Percentiles rank a stretch among this genome's conserved stretches.
Conservation (phyloP, 352 stramenopile species). For the Phytophthora nicotianae region DNA sequence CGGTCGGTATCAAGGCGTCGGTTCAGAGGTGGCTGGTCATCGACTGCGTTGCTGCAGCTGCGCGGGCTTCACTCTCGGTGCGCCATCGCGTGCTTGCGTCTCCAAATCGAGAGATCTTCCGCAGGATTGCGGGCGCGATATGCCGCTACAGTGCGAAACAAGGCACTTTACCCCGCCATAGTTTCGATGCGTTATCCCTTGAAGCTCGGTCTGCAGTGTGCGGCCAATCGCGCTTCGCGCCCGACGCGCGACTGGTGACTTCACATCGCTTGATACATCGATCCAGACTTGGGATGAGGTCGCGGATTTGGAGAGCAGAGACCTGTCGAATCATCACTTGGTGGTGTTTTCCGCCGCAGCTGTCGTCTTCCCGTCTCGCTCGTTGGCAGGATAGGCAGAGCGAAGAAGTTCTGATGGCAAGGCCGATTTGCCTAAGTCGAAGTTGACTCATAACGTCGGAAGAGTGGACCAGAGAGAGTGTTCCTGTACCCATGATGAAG, state of each 20-base stretch:
- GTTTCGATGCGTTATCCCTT: slow-evolving; percentile 16
- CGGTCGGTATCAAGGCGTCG: slow-evolving; percentile 2
- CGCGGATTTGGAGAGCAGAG: slow-evolving; percentile 24
- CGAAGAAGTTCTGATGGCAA: slow-evolving; percentile 1
- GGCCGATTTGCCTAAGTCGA: slow-evolving; percentile 16
- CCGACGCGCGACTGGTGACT: slow-evolving; percentile 29
- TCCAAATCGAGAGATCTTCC: slow-evolving; percentile 38
- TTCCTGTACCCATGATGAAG: neutral
- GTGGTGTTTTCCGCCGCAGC: slow-evolving; percentile 28
- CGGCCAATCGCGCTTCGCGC: slow-evolving; percentile 14
- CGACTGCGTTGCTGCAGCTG: slow-evolving; percentile 23
- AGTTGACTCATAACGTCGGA: slow-evolving; percentile 16
- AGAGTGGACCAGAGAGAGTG: slow-evolving; percentile 4
- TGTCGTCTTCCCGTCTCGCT: slow-evolving; percentile 17
- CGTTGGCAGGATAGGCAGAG: slow-evolving; percentile 20
- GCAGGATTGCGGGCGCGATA: slow-evolving; percentile 23
- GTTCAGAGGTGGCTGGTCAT: slow-evolving; percentile 14
- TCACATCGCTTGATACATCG: slow-evolving; percentile 42
- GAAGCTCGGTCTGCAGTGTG: neutral
- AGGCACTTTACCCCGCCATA: slow-evolving; percentile 13
- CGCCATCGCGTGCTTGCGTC: slow-evolving; percentile 34
- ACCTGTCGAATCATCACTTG: slow-evolving; percentile 33
- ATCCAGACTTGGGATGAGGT: slow-evolving; percentile 31
- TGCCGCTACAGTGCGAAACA: slow-evolving; percentile 12
- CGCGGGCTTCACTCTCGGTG: slow-evolving; percentile 18